A percentile compares a stretch with the other conserved stretches of the same genome.
phyloP scores from a whole-genome alignment of 805 yeast species.

The Candida orba region DNA sequence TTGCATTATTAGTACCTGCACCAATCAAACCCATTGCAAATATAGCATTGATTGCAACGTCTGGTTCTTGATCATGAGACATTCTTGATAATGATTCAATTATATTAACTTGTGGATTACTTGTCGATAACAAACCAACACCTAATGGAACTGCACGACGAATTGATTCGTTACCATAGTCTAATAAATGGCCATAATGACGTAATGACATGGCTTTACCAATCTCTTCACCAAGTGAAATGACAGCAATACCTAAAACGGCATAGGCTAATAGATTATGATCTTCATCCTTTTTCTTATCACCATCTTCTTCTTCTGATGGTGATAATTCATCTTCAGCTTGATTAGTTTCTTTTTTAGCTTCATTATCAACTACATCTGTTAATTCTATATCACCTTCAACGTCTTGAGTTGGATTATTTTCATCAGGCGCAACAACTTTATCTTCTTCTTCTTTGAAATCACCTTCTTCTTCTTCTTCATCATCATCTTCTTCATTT shows the following conservation, averaged over 20 bases:
- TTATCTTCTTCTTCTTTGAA: conserved; percentile 29
- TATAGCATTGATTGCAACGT: conserved; percentile 90
- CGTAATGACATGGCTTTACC: conserved; percentile 97
- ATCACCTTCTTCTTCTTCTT: conserved; percentile 31
- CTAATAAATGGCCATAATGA: conserved; percentile 96
- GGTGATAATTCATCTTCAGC: conserved; percentile 18
- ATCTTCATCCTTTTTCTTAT: conserved; percentile 20
- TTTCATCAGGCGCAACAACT: conserved; percentile 1
- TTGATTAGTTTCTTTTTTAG: conserved; percentile 26
- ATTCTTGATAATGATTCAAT: conserved; percentile 93
- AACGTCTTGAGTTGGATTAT: conserved; percentile 18
- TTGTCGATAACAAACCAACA: conserved; percentile 90
- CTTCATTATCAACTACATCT: conserved; percentile 20
- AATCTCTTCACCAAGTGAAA: conserved; percentile 96
- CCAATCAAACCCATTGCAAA: conserved; percentile 98
- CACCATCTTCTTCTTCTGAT: conserved; percentile 26
- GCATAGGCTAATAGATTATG: conserved; percentile 62
- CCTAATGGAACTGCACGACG: conserved; percentile 95
- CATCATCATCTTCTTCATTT: conserved; percentile 49
- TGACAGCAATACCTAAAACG: conserved; percentile 87
- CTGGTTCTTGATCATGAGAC: conserved; percentile 91
- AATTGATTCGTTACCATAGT: conserved; percentile 87
- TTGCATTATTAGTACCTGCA: conserved; percentile 97
- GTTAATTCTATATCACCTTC: conserved; percentile 25
- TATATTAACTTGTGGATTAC: conserved; percentile 94